Evolutionary conservation across 257 asterid species (phyloP).

Genomic region (Pogostemon cablin): DNA sequence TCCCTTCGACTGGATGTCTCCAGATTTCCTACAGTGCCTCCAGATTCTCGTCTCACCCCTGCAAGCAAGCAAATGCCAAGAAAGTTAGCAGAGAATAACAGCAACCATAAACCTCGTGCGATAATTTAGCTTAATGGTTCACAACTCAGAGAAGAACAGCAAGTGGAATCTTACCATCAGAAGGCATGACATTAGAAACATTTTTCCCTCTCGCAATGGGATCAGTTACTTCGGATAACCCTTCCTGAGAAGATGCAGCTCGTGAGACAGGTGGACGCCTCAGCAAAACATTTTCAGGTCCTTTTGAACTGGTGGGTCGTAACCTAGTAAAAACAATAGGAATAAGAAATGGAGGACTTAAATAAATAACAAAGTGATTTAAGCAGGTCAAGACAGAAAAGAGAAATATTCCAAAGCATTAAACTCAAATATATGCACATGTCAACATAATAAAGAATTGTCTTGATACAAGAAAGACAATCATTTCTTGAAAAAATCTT

Average conservation of each 20-base stretch:
- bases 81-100: not conserved
- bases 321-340: slow-evolving; percentile 39
- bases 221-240: slow-evolving; percentile 58
- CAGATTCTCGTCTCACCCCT: slow-evolving; percentile 59
- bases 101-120: no score
- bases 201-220: slow-evolving; percentile 49
- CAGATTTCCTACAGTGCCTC: slow-evolving; percentile 43
- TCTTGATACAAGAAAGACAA: not conserved
- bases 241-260: slow-evolving; percentile 69
- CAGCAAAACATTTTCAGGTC: slow-evolving; percentile 72
- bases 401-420: not conserved
- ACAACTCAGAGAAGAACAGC: no score
- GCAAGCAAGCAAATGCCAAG: not conserved
- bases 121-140: no score
- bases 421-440: not conserved
- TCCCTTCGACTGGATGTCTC: slow-evolving; percentile 65
- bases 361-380: not conserved
- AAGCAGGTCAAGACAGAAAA: slow-evolving; percentile 15
- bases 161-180: slow-evolving; percentile 54
- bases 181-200: slow-evolving; percentile 42
- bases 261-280: slow-evolving; percentile 79
- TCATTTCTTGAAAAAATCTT: not conserved
- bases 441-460: slow-evolving; percentile 1
- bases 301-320: slow-evolving; percentile 44
- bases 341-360: slow-evolving; percentile 11